phyloP scores from a whole-genome alignment of 306 rosid genomes.

The Quercus aquifolioides region DNA sequence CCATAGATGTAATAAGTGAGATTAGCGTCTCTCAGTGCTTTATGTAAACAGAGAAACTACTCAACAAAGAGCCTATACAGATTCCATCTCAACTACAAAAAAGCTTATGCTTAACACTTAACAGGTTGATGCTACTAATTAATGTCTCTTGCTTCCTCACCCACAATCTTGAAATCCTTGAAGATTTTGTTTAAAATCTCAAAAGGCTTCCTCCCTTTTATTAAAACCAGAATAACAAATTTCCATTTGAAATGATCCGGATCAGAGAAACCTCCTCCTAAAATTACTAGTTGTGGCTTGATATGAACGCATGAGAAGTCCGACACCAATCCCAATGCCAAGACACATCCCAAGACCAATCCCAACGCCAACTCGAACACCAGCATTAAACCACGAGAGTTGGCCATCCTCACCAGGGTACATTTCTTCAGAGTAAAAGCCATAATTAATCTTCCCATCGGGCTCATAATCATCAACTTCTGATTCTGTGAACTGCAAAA shows the following conservation, averaged over 20 bases:
- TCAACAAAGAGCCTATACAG: conserved; percentile 32
- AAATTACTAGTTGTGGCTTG: conserved; percentile 83
- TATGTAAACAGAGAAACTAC: conserved; percentile 27
- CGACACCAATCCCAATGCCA: conserved; percentile 84
- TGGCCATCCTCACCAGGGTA: conserved; percentile 79
- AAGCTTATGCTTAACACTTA: conserved; percentile 29
- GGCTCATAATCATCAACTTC: conserved; percentile 60
- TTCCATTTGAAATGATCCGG: conserved; percentile 9
- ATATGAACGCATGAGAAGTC: conserved; percentile 90
- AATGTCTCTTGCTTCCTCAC: background rate
- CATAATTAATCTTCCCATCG: conserved; percentile 54
- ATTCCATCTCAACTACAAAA: conserved; percentile 43
- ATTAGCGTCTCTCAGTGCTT: conserved; percentile 10
- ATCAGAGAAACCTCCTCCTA: conserved; percentile 63
- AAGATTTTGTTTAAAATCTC: conserved; percentile 6
- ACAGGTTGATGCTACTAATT: background rate
- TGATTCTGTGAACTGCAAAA: conserved; percentile 54
- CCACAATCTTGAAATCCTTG: background rate
- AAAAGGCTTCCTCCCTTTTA: conserved; percentile 1
- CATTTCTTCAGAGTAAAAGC: conserved; percentile 65
- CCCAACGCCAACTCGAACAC: conserved; percentile 95
- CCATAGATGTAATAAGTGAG: background rate
- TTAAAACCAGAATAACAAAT: conserved; percentile 16
- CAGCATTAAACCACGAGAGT: conserved; percentile 89
- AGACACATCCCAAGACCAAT: conserved; percentile 94